Conservation (phyloP, 164 flowering plant species). For the Santalum album region DNA sequence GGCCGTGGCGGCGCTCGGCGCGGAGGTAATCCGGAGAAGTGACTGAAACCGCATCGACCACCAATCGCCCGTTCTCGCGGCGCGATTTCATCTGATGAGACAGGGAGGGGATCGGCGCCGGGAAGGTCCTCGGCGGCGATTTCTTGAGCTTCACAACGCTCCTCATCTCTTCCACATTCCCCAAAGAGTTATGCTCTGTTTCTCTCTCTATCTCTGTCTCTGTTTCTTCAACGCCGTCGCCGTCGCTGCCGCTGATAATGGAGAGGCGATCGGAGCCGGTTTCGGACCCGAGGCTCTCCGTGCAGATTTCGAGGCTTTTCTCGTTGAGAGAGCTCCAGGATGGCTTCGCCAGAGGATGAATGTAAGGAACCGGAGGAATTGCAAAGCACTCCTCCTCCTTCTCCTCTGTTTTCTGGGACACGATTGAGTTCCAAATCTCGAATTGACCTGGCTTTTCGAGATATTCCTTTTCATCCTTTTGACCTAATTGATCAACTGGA, state of each 20-base stretch:
- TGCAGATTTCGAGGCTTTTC: slow-evolving; percentile 77
- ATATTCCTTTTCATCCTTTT: slow-evolving; percentile 11
- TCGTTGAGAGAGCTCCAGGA: slow-evolving; percentile 41
- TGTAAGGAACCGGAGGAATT: slow-evolving; percentile 38
- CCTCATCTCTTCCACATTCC: slow-evolving; percentile 7
- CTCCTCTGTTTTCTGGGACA: slow-evolving; percentile 23
- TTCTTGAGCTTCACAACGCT: slow-evolving; percentile 20
- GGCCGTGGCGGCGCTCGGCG: slow-evolving; percentile 60
- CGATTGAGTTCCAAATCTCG: slow-evolving; percentile 49
- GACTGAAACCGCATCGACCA: slow-evolving; percentile 58
- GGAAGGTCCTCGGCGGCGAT: slow-evolving; percentile 27
- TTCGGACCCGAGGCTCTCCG: slow-evolving; percentile 90
- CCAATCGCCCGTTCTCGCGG: slow-evolving; percentile 54
- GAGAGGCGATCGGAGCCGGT: slow-evolving; percentile 76
- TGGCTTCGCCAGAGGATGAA: slow-evolving; percentile 59
- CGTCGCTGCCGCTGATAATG: too few species aligned
- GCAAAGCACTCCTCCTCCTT: background rate
- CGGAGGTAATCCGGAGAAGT: slow-evolving; percentile 32
- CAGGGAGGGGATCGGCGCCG: slow-evolving; percentile 64
- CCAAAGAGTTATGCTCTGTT: too few species aligned
- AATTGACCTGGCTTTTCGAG: too few species aligned
- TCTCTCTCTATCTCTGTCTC: too few species aligned
- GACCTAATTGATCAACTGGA: slow-evolving; percentile 51
- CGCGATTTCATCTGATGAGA: slow-evolving; percentile 40
- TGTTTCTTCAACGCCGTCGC: too few species aligned